Evolutionary conservation across 495 filamentous ascomycete genomes (phyloP), one percentile per base, ranked within the genome.

Genomic region (Aspergillus cristatus): DNA sequence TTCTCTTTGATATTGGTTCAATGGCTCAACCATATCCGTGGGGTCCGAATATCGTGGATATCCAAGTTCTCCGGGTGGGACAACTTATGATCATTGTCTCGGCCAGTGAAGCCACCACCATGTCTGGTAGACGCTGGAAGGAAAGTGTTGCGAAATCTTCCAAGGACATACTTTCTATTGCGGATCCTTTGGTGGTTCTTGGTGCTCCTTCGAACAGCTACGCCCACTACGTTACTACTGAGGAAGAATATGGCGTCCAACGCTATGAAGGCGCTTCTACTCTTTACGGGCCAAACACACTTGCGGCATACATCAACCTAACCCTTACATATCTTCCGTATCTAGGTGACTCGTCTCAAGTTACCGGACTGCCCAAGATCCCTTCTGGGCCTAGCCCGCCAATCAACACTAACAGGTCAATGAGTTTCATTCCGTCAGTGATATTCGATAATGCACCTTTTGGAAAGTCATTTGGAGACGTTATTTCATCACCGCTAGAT

Each of bases 171-270:
- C 68, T 81, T 6, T 65, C 39, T 14, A 51, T 71, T 53, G 32
- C 54, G 46, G 54, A 72, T 1, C 86, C 87, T 2, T 60, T 86
- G 13, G 83, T 93, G 7, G 85, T 96, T 15, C 67, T 98, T 11
- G 91, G 91, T n/a, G 87, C 85, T 1, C 91, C 90, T 3, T 85
- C 89, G 7, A 98, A 98, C 60, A 87, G 74, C 48, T 98, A 98
- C 57, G 87, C 91, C 11, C 91, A 98, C 55, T 98, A 98, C 58
- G 93, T 94, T 59, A 63, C 86, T 7, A 98, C 91, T 0, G 78
- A 86, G 48, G 86, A 96, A 55, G 91, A 98, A 53, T 98, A 96
- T 54, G 57, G 58, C 12, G 74, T 89, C 37, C 91, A 98, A 59
- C 79, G 91, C 34, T 96, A 96, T 60, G 91, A 98, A 63, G 91